These are phyloP conservation scores for Atalantia buxifolia DNA, from an alignment of 345 rosid species.

Conservation along the genomic window DNA sequence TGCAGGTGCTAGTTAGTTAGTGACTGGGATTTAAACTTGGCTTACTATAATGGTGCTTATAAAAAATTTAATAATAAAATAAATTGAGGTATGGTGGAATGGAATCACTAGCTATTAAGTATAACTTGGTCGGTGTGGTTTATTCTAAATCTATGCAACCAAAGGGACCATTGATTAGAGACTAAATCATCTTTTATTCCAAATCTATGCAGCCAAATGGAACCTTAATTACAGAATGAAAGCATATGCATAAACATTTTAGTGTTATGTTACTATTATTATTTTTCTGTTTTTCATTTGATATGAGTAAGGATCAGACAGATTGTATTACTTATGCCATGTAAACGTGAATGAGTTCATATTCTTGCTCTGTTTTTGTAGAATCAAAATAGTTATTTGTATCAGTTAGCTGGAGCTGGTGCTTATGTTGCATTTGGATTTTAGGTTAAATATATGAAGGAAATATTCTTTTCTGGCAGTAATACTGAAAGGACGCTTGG, in stretches of 20 bases:
- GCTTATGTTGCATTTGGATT: conserved; percentile 56
- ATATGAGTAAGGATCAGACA: neutral
- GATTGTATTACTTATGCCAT: neutral
- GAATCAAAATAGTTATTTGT: neutral
- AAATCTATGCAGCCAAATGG: neutral
- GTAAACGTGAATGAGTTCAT: neutral
- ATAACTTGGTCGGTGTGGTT: neutral
- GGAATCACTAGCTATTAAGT: neutral
- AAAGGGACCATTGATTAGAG: neutral
- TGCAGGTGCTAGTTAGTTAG: neutral
- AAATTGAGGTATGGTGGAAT: too few species aligned
- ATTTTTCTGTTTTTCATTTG: neutral
- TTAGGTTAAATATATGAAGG: conserved; percentile 85
- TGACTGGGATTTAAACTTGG: too few species aligned
- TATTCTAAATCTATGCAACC: neutral
- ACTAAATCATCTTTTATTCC: neutral
- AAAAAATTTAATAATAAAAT: too few species aligned
- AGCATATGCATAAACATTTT: neutral
- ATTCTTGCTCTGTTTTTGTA: neutral
- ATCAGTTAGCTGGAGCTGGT: conserved; percentile 13
- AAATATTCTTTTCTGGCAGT: conserved; percentile 70
- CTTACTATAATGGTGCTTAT: neutral
- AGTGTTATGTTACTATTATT: neutral
- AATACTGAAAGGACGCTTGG: conserved; percentile 43
- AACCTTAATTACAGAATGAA: neutral